Evolutionary conservation across 805 yeast genomes (phyloP), one percentile per base, ranked within the genome.

Genomic region (Saturnispora ahearnii): DNA sequence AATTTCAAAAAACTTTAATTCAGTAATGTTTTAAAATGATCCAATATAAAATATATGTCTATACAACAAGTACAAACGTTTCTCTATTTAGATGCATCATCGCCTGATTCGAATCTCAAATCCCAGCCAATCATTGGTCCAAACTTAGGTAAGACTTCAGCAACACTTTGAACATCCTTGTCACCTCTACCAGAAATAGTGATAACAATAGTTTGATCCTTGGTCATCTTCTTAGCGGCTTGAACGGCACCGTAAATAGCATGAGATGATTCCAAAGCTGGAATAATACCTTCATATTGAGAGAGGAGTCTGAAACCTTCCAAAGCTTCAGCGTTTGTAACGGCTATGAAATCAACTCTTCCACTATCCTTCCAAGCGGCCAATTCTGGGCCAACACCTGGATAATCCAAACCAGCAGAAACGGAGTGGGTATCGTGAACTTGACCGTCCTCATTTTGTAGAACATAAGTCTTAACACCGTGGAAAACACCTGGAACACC

Each of bases 341-440:
- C 97, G 43, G 96, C 95, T 44, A 82, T 68, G 63, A 91, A 93
- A 50, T 84, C 73, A 8, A 95, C 99, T 62, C 99, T 81, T 28
- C 97, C 97, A 53, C 84, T 82, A 49, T 84, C 82, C 68, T 91
- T 91, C 98, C 98, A 93, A 65, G 76, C 79, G 2, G 98, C 95
- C 58, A 93, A 76, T 70, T 93, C 98, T 31, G 99, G 99, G 42
- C 99, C 99, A 44, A 93, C 99, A 69, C 97, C 99, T 26, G 99
- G 99, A 66, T 93, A 93, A 69, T 93, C 99, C 61, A 93, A 76
- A 58, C 99, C 99, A 37, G 99, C 99, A 55, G 96, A 87, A 36
- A 93, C 95, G 22, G 98, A 91, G 67, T 93, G 98, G 10, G 99
- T 93, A 64, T 93, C 99, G 57, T 85, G 95, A 52, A 93, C 87